Evolutionary conservation across 106 monocot genomes (phyloP).

Genomic region (Cymbidium sinense): DNA sequence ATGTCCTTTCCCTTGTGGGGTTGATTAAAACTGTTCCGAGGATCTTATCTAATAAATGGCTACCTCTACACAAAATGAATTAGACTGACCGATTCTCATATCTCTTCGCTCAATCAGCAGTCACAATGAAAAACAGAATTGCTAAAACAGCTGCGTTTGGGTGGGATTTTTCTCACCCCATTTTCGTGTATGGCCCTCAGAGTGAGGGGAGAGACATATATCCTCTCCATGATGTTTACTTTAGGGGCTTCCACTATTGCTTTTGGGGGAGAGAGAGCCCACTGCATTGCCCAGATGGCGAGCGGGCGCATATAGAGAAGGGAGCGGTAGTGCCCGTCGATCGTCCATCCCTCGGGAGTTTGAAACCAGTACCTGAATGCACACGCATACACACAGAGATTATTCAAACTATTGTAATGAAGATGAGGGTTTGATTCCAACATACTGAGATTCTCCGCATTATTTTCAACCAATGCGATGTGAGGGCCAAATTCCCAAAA

Average conservation of each 20-base stretch:
- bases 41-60: not conserved
- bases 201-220: slow-evolving; percentile 41
- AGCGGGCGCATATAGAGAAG: slow-evolving; percentile 94
- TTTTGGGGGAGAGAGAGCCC: slow-evolving; percentile 84
- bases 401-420: too few species aligned
- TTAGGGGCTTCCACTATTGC: slow-evolving; percentile 75
- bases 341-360: slow-evolving; percentile 94
- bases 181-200: slow-evolving; percentile 39
- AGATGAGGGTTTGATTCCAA: too few species aligned
- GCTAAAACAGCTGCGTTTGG: slow-evolving; percentile 53
- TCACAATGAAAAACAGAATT: slow-evolving; percentile 74
- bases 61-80: slow-evolving; percentile 2
- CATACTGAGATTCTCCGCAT: too few species aligned
- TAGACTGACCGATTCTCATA: too few species aligned
- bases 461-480: too few species aligned
- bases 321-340: slow-evolving; percentile 89
- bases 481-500: too few species aligned
- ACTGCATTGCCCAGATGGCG: slow-evolving; percentile 99
- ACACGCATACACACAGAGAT: not conserved
- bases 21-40: not conserved
- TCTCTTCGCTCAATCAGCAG: slow-evolving; percentile 31
- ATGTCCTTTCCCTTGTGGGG: not conserved
- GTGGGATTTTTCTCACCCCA: slow-evolving; percentile 43
- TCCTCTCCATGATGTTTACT: slow-evolving; percentile 82
- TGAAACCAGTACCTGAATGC: slow-evolving; percentile 87